A percentile compares a stretch with the other conserved stretches of the same genome.
Conservation (phyloP, 192 early-diverging fungal genomes). For the Neocallimastix lanati region DNA sequence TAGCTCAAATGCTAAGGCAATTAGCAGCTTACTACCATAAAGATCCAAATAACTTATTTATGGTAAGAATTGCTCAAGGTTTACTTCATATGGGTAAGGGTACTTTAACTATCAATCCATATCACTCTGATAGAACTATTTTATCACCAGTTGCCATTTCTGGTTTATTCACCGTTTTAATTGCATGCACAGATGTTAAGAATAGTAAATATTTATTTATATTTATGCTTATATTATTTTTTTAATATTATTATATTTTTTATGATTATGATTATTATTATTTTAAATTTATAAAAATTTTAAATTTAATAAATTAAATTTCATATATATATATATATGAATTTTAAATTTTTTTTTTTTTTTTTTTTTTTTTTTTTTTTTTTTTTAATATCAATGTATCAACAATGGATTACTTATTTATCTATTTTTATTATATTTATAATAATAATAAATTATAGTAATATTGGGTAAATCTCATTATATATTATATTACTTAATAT, state of each 20-base stretch:
- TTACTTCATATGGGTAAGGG: slow-evolving; percentile 96
- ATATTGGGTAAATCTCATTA: slow-evolving; percentile 83
- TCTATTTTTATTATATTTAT: no score
- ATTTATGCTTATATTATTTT: neutral
- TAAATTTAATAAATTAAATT: no score
- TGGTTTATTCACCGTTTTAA: slow-evolving; percentile 69
- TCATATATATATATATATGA: neutral
- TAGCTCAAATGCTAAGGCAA: slow-evolving; percentile 94
- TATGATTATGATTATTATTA: no score
- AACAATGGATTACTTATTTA: no score
- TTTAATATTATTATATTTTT: no score
- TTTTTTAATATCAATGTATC: no score
- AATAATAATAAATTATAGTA: slow-evolving; percentile 21
- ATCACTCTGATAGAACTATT: slow-evolving; percentile 76
- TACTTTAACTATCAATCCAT: slow-evolving; percentile 89
- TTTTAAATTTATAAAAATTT: no score
- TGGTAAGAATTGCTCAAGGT: slow-evolving; percentile 73
- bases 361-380: no score
- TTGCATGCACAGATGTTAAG: slow-evolving; percentile 82
- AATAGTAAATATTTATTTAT: slow-evolving; percentile 29
- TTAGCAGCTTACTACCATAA: slow-evolving; percentile 93
- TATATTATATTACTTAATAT: slow-evolving; percentile 80
- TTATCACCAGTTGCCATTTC: slow-evolving; percentile 77
- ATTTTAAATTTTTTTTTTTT: neutral
- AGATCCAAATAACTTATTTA: slow-evolving; percentile 69